phyloP scores from a whole-genome alignment of 2,329 filamentous ascomycete genomes.

The Pyrenochaeta sp. region DNA sequence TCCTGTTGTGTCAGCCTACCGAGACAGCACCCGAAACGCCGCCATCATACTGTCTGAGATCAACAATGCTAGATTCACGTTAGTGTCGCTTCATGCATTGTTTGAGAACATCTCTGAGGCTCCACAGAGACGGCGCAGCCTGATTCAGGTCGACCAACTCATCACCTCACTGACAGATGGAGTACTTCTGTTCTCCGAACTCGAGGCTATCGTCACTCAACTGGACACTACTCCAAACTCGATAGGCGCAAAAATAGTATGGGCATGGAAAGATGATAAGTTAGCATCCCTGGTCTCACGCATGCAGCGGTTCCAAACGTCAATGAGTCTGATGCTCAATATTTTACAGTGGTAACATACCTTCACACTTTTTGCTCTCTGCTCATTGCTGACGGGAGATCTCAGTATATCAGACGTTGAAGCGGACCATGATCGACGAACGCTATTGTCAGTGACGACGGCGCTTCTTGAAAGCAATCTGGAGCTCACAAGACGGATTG shows the following conservation, averaged over 20 bases:
- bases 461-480: slow-evolving; percentile 4
- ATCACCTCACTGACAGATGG: slow-evolving; percentile 14
- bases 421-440: slow-evolving; percentile 1
- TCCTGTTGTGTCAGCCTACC: slow-evolving; percentile 9
- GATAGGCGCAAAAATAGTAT: slow-evolving; percentile 2
- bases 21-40: slow-evolving; percentile 7
- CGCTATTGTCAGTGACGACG: neutral
- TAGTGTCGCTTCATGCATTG: slow-evolving; percentile 6
- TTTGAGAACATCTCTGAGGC: neutral
- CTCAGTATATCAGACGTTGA: slow-evolving; percentile 11
- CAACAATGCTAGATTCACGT: slow-evolving; percentile 3
- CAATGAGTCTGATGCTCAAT: slow-evolving; percentile 14
- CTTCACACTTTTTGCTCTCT: neutral
- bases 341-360: slow-evolving; percentile 15
- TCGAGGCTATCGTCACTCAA: slow-evolving; percentile 24
- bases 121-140: neutral
- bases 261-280: slow-evolving; percentile 7
- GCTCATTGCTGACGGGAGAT: neutral
- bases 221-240: neutral
- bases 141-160: slow-evolving; percentile 16
- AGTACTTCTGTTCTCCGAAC: slow-evolving; percentile 15
- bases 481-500: slow-evolving; percentile 3
- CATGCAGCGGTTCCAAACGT: slow-evolving; percentile 7
- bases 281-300: slow-evolving; percentile 1
- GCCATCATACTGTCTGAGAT: slow-evolving; percentile 5